Conservation (phyloP, 768 basidiomycete genomes). For the Pleurotus tuber-regium region DNA sequence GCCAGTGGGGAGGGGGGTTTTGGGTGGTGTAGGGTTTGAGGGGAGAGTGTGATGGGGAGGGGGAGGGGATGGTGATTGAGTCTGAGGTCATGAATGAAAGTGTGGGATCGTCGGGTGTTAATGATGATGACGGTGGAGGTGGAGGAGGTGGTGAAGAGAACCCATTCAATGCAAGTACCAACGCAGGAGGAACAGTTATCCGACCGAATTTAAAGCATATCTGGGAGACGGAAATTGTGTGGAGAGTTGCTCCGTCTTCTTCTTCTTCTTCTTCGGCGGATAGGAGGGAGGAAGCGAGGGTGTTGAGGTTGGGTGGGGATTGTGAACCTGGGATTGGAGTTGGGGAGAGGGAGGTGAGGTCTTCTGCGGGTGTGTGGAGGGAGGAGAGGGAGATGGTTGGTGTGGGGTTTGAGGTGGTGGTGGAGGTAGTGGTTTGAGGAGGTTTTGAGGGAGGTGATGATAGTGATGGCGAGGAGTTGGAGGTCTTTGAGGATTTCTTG, state of each 20-base stretch:
- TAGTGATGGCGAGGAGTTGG: too few relatives aligned
- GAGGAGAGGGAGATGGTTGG: slow-evolving; percentile 8
- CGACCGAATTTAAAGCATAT: slow-evolving; percentile 69
- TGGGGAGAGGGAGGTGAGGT: slow-evolving; percentile 1
- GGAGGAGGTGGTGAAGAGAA: slow-evolving; percentile 34
- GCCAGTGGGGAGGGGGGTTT: slow-evolving; percentile 51
- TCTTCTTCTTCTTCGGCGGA: slow-evolving; percentile 33
- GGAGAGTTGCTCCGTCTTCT: slow-evolving; percentile 53
- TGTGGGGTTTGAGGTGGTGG: background rate
- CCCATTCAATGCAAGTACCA: slow-evolving; percentile 62
- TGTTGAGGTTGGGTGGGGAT: slow-evolving; percentile 18
- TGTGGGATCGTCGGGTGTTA: too few relatives aligned
- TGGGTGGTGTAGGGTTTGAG: slow-evolving; percentile 33
- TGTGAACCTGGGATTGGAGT: slow-evolving; percentile 11
- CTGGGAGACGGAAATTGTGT: slow-evolving; percentile 64
- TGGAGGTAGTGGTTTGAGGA: background rate
- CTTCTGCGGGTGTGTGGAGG: slow-evolving; percentile 2
- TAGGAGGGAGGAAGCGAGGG: slow-evolving; percentile 32
- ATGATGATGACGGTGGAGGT: slow-evolving; percentile 5
- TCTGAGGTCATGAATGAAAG: too few relatives aligned
- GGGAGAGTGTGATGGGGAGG: background rate
- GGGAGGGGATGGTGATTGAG: slow-evolving; percentile 23
- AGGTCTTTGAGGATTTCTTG: slow-evolving; percentile 24
- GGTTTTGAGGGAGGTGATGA: slow-evolving; percentile 22
- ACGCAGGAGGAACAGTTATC: slow-evolving; percentile 68